These are phyloP conservation scores for Cercophora newfieldiana DNA, from an alignment of 495 filamentous ascomycete species.

Conservation along the genomic window DNA sequence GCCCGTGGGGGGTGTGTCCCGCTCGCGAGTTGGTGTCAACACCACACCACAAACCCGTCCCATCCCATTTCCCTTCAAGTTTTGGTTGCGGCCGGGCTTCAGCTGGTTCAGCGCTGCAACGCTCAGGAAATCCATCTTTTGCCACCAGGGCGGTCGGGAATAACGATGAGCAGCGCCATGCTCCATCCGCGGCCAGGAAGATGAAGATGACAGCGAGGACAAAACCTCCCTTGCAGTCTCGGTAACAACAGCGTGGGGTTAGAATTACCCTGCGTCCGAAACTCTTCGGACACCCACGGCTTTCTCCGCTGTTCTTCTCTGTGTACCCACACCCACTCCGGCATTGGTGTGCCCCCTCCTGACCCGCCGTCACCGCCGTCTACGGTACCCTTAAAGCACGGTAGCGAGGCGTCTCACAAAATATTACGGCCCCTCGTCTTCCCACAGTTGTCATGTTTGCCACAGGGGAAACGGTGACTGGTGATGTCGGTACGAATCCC, in stretches of 20 bases:
- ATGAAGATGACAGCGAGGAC: background rate
- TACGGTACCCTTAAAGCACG: background rate
- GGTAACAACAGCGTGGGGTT: background rate
- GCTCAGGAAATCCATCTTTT: background rate
- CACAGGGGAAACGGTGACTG: background rate
- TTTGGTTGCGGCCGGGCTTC: background rate
- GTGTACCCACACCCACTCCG: background rate
- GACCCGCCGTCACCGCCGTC: background rate
- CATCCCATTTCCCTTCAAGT: background rate
- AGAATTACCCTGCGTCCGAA: background rate
- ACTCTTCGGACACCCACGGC: background rate
- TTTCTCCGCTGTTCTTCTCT: background rate
- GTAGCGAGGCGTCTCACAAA: slow-evolving; percentile 4
- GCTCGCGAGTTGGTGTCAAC: background rate
- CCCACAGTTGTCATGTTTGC: background rate
- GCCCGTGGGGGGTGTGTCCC: background rate
- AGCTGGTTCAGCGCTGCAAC: background rate
- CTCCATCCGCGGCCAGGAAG: too few relatives aligned
- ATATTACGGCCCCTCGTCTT: background rate
- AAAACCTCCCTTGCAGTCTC: background rate
- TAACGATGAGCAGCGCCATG: background rate
- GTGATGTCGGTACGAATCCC: background rate
- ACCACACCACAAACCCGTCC: background rate
- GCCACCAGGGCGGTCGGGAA: background rate
- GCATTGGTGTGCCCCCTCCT: background rate